phyloP scores from a whole-genome alignment of 2,329 filamentous ascomycete species.

The Beauveria scarabaeidicola region DNA sequence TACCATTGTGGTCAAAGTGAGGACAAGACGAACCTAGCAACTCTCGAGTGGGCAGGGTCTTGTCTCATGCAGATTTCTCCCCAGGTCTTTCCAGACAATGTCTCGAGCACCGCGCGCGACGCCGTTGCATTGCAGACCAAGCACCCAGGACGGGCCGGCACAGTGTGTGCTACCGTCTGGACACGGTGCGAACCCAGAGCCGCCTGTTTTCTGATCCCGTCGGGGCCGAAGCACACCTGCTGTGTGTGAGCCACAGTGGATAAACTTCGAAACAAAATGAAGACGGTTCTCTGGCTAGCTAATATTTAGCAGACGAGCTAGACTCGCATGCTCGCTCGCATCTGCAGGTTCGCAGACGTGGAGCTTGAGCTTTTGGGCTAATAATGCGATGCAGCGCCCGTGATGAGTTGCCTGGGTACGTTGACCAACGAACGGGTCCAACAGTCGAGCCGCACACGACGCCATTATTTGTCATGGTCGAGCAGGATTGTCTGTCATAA shows the following conservation, averaged over 20 bases:
- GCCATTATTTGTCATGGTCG: neutral
- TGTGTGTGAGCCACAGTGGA: neutral
- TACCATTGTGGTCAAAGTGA: neutral
- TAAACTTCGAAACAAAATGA: neutral
- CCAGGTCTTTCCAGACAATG: neutral
- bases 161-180: neutral
- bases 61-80: neutral
- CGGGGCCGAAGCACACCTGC: neutral
- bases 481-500: neutral
- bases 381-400: constrained; percentile 1
- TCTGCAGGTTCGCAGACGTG: constrained; percentile 9
- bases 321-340: neutral
- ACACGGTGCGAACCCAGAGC: neutral
- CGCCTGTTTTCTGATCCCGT: neutral
- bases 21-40: neutral
- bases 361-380: neutral
- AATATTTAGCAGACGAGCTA: neutral
- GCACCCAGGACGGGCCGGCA: neutral
- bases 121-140: neutral
- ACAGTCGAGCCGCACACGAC: neutral
- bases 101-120: neutral
- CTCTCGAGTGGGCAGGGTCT: neutral
- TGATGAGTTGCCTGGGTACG: neutral
- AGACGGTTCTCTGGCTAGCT: neutral
- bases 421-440: constrained; percentile 7